These are phyloP conservation scores for Phialophora chinensis DNA, from an alignment of 2,329 filamentous ascomycete genomes.

Conservation along the genomic window DNA sequence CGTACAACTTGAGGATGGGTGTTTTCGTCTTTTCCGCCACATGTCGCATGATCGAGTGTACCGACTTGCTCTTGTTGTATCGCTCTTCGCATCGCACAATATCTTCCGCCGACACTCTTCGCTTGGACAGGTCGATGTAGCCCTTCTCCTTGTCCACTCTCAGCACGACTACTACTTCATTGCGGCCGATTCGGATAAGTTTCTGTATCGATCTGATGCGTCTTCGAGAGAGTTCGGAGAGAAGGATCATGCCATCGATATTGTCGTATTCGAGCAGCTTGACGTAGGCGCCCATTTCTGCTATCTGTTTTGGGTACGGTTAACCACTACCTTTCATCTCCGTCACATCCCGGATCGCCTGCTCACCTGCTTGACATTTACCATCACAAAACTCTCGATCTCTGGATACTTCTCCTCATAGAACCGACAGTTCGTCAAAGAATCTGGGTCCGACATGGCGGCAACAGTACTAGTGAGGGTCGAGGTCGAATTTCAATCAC, in stretches of 20 bases:
- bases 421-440: slow-evolving; percentile 94
- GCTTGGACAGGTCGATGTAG: slow-evolving; percentile 98
- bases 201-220: slow-evolving; percentile 99
- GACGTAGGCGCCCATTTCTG: slow-evolving; percentile 99
- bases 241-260: slow-evolving; percentile 99
- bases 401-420: slow-evolving; percentile 98
- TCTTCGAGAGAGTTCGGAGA: slow-evolving; percentile 94
- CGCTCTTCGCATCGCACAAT: slow-evolving; percentile 98
- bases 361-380: slow-evolving; percentile 94
- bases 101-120: slow-evolving; percentile 95
- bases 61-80: slow-evolving; percentile 99
- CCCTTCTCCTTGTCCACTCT: slow-evolving; percentile 99
- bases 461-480: slow-evolving; percentile 4
- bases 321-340: slow-evolving; percentile 13
- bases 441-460: slow-evolving; percentile 54
- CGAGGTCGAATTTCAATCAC: neutral
- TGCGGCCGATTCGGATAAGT: slow-evolving; percentile 95
- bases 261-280: slow-evolving; percentile 99
- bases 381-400: slow-evolving; percentile 99
- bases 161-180: slow-evolving; percentile 97
- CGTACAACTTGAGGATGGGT: slow-evolving; percentile 93
- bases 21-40: slow-evolving; percentile 95
- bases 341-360: neutral
- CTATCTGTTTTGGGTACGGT: slow-evolving; percentile 67
- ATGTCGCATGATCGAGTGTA: slow-evolving; percentile 98